Evolutionary conservation across 2,329 filamentous ascomycete genomes (phyloP), one percentile per base, ranked within the genome.

Genomic region (Scedosporium apiospermum): DNA sequence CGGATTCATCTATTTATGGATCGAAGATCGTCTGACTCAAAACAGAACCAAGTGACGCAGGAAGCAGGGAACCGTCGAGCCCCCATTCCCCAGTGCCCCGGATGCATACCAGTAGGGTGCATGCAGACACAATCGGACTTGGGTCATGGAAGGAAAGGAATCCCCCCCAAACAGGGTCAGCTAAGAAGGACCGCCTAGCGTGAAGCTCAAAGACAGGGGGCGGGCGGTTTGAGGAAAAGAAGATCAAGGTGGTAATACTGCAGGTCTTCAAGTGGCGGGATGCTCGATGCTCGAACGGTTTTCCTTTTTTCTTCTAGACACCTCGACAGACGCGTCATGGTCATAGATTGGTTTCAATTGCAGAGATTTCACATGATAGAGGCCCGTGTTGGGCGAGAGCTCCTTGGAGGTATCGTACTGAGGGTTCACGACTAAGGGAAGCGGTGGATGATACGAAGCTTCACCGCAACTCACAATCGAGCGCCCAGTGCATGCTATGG

Each of bases 11-110:
- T 61, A 51, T 46, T 44, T 42, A 18, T 51, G 59, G 58, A 60
- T 44, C 58, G 38, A 42, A 38, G 44, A 53, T 61, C 51, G 51
- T 55, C 44, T 53, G 59, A 61, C 34, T 61, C 59, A 61, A 61
- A 61, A 34, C 42, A 21, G 26, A 51, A 41, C 46, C 44, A 21
- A 38, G 14, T 30, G 38, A 51, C 51, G 21, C 23, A 18, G 21
- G 18, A 55, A 23, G 51, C 51, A 26, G 12, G 18, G 51, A 18
- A 23, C 6, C 44, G 18, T 18, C 23, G 4, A 6, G 12, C 23
- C 51, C 51, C 51, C 51, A 4, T 55, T 27, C 51, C 51, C 51
- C 51, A 55, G 12, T 23, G 12, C 51, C 30, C 23, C 18, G 23
- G 51, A n/a, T 30, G 23, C 51, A 55, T 27, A 23, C 21, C 51